Conservation (phyloP, 1,284 basidiomycete species). For the Moesziomyces antarcticus region DNA sequence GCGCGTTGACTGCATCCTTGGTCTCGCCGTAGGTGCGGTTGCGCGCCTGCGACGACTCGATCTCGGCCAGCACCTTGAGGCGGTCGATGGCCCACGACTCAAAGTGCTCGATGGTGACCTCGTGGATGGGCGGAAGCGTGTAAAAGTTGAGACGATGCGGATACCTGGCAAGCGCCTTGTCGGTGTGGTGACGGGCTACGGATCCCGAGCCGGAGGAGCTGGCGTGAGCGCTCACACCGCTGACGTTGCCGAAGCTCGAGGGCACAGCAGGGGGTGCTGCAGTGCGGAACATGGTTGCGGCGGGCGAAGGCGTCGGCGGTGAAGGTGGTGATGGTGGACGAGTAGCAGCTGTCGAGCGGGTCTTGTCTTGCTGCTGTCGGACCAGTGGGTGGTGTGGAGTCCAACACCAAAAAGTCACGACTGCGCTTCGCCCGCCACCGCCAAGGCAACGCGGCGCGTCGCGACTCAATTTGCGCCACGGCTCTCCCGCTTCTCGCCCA, state of each 20-base stretch:
- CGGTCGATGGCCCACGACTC: slow-evolving; percentile 91
- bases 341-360: too few relatives aligned
- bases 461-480: slow-evolving; percentile 26
- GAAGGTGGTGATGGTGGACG: background rate
- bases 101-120: slow-evolving; percentile 96
- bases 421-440: background rate
- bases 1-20: slow-evolving; percentile 73
- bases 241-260: slow-evolving; percentile 36
- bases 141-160: slow-evolving; percentile 72
- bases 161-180: slow-evolving; percentile 41
- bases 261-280: slow-evolving; percentile 36
- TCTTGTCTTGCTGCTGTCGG: background rate
- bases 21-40: slow-evolving; percentile 83
- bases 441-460: background rate
- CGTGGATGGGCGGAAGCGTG: slow-evolving; percentile 82
- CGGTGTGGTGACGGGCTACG: slow-evolving; percentile 43
- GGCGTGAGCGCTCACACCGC: slow-evolving; percentile 11
- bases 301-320: background rate
- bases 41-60: slow-evolving; percentile 89
- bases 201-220: slow-evolving; percentile 27
- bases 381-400: background rate
- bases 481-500: too few relatives aligned
- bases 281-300: slow-evolving; percentile 37
- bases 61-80: slow-evolving; percentile 87
- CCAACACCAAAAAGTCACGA: slow-evolving; percentile 1